Evolutionary conservation across 2,329 filamentous ascomycete species (phyloP), one percentile per base, ranked within the genome.

Genomic region (Delphinella strobiligena): DNA sequence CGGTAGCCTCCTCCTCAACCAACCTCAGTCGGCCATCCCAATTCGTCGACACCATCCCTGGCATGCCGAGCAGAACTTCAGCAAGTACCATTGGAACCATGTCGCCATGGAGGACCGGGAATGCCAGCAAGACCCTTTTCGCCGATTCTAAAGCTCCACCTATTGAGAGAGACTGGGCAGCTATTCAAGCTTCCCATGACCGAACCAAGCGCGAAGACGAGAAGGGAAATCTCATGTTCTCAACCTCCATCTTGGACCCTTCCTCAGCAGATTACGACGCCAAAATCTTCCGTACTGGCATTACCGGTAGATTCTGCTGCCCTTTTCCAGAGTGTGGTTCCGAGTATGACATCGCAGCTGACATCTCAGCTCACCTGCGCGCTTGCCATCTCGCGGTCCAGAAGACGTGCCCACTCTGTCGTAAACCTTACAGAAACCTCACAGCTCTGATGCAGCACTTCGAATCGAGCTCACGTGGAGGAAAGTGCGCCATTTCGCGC

Each of bases 271-370:
- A 61, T 8, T 79, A 72, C 55, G 63, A 69, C 31, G 54, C 63
- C 1, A 55, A 61, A 2, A 55, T 58, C 4, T 78, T 75, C 59
- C 66, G 58, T 34, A 5, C 5, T 4, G 2, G 27, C 19, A 15
- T 33, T 22, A 2, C 11, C 33, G 9, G 16, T 18, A 62, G 59
- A 36, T 81, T 66, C 57, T 61, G 55, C 39, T 81, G 77, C 40
- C 76, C 75, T 0, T 65, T 71, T 40, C 45, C 48, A 1, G 48
- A 53, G 3, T 80, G 77, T 66, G 56, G 60, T 10, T 33, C 51
- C 24, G 53, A 56, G 24, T 60, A 57, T 38, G 40, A 42, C 1
- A 51, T 43, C 11, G 44, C 43, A 18, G 29, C 16, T 34, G 56
- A 62, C 5, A 52, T 66, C 7, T 51, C 53, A 31, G 38, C 37